Conservation (phyloP, 2,329 filamentous ascomycete genomes). For the Clarireedia homoeocarpa region DNA sequence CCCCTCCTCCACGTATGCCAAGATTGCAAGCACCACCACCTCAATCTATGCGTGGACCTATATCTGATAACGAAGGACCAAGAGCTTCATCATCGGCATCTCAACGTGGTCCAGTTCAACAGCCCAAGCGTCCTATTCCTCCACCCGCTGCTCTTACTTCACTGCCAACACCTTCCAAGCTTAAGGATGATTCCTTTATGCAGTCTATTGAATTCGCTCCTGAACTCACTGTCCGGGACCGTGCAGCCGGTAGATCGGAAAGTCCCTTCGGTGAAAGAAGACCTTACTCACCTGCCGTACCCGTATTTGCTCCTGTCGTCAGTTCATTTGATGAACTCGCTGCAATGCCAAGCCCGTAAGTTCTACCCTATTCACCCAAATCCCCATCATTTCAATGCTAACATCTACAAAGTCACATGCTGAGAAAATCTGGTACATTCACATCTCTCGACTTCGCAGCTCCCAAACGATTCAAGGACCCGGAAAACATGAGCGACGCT, state of each 20-base stretch:
- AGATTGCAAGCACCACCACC: conserved; percentile 31
- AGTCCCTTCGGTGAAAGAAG: conserved; percentile 56
- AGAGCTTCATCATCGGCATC: conserved; percentile 59
- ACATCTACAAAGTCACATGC: conserved; percentile 46
- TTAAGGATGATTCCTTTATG: conserved; percentile 72
- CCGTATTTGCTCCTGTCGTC: conserved; percentile 68
- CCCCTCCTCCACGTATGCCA: conserved; percentile 64
- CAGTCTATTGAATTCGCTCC: conserved; percentile 80
- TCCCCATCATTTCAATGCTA: conserved; percentile 20
- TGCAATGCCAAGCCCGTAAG: conserved; percentile 84
- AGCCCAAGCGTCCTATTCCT: conserved; percentile 49
- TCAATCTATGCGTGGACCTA: conserved; percentile 29
- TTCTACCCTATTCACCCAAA: conserved; percentile 23
- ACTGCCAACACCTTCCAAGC: conserved; percentile 76
- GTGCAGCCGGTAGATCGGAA: conserved; percentile 59
- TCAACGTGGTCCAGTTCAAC: conserved; percentile 28
- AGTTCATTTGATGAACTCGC: conserved; percentile 83
- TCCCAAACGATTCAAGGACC: conserved; percentile 63
- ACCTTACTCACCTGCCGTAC: conserved; percentile 67
- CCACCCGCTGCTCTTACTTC: conserved; percentile 68
- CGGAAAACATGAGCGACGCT: conserved; percentile 52
- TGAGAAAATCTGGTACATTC: conserved; percentile 72
- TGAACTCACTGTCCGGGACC: conserved; percentile 57
- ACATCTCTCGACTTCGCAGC: conserved; percentile 76
- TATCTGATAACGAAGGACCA: conserved; percentile 38